Conservation (phyloP, 2,329 filamentous ascomycete species). For the Westerdykella sp. region DNA sequence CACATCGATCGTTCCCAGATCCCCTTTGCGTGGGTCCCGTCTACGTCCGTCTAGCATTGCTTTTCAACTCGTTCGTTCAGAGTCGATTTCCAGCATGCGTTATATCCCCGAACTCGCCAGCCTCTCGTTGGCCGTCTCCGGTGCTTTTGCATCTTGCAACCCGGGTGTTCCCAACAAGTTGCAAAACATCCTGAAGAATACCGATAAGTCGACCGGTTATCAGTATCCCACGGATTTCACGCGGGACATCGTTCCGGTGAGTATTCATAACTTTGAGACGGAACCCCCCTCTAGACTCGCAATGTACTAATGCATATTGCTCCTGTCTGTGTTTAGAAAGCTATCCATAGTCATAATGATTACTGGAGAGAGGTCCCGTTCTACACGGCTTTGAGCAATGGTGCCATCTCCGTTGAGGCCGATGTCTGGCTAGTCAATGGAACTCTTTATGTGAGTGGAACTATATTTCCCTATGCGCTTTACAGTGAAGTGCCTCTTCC, state of each 20-base stretch:
- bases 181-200: slow-evolving; percentile 52
- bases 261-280: background rate
- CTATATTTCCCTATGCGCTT: no score
- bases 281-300: background rate
- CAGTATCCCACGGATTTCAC: slow-evolving; percentile 58
- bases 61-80: no score
- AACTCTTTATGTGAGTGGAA: slow-evolving; percentile 46
- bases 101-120: slow-evolving; percentile 3
- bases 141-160: slow-evolving; percentile 24
- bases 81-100: slow-evolving; percentile 14
- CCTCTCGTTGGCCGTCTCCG: slow-evolving; percentile 10
- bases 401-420: slow-evolving; percentile 53
- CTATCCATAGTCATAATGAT: slow-evolving; percentile 55
- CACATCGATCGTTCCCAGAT: no score
- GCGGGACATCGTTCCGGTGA: slow-evolving; percentile 52
- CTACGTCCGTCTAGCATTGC: no score
- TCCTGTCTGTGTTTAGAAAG: slow-evolving; percentile 45
- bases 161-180: slow-evolving; percentile 43
- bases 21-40: no score
- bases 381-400: slow-evolving; percentile 50
- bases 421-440: slow-evolving; percentile 56
- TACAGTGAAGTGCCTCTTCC: no score
- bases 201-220: slow-evolving; percentile 48
- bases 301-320: background rate
- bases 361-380: slow-evolving; percentile 49